phyloP scores from a whole-genome alignment of 495 filamentous ascomycete genomes.

The Penicillium arizonense region DNA sequence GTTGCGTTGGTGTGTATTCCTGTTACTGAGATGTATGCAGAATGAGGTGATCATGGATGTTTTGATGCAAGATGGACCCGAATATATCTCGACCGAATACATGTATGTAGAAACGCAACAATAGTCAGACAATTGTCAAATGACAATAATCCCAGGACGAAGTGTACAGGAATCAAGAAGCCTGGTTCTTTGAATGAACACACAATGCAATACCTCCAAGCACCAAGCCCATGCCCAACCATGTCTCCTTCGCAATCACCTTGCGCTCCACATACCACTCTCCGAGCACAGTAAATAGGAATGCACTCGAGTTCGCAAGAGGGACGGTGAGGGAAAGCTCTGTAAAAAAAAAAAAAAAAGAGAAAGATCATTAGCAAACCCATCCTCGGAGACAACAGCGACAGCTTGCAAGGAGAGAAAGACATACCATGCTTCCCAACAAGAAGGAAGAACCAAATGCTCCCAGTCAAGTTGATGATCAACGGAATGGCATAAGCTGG shows the following conservation, averaged over 20 bases:
- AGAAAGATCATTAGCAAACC: neutral
- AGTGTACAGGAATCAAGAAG: constrained; percentile 4
- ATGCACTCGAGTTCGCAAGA: constrained; percentile 90
- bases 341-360: constrained; percentile 22
- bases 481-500: constrained; percentile 84
- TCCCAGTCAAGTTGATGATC: constrained; percentile 88
- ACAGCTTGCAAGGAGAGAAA: neutral
- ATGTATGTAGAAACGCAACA: neutral
- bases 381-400: neutral
- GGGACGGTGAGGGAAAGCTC: constrained; percentile 93
- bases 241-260: constrained; percentile 82
- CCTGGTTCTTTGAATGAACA: constrained; percentile 59
- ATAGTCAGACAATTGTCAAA: too few relatives aligned
- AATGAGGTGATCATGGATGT: too few relatives aligned
- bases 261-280: constrained; percentile 96
- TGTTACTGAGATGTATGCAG: too few relatives aligned
- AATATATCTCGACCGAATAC: neutral
- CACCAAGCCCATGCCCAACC: constrained; percentile 82
- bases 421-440: constrained; percentile 85
- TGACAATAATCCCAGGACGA: too few relatives aligned
- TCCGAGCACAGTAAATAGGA: constrained; percentile 90
- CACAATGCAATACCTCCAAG: constrained; percentile 83
- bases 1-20: too few relatives aligned
- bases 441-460: constrained; percentile 95
- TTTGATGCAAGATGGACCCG: too few relatives aligned